Base-by-base conservation (phyloP, 2,329 filamentous ascomycete genomes). In the Sphaerulina vaccinii region DNA sequence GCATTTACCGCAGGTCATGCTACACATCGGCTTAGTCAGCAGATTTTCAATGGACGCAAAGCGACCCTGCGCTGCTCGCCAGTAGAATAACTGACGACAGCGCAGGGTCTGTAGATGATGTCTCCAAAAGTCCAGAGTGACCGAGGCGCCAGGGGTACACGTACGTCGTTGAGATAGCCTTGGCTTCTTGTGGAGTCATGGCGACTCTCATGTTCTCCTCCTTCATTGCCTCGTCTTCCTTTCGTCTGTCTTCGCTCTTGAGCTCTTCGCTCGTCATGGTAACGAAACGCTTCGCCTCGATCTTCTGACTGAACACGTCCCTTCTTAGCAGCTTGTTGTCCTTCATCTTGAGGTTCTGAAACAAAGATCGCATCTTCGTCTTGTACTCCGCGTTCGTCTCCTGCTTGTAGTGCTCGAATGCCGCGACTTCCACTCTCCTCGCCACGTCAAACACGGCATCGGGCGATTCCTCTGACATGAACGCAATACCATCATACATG, bases 201-300 rank as follows among this genome's bases (percentile, higher is more conserved):
- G 93, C 90, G 72, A 92, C 90, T 76, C 90, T 90, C 88, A 97
- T 91, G 73, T 99, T 99, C 73, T 96, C 90, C 73, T 88, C 84
- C 68, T 90, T 80, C 44, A 96, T 79, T 70, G 84, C 83, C 62
- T 81, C 76, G 62, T 96, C 90, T 66, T 86, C 82, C 63, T 83
- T 83, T 55, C 85, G 83, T 72, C 88, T 87, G 71, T 93, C 85
- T 43, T 85, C 86, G 41, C 88, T 93, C 76, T 95, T 95, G 68
- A 99, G 82, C 70, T 97, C 92, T 49, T 96, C 88, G 63, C 88
- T 85, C 7, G 84, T 82, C 93, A 99, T 96, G 64, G 77, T 75
- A 51, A 96, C 90, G 63, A 99, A 95, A 29, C 78, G 77, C 2
- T 84, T 81, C 0, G 90, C 76, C 0, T 79, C 61, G 54, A 97